Base-by-base conservation (phyloP, 2,329 filamentous ascomycete species). In the Trichoderma endophyticum region DNA sequence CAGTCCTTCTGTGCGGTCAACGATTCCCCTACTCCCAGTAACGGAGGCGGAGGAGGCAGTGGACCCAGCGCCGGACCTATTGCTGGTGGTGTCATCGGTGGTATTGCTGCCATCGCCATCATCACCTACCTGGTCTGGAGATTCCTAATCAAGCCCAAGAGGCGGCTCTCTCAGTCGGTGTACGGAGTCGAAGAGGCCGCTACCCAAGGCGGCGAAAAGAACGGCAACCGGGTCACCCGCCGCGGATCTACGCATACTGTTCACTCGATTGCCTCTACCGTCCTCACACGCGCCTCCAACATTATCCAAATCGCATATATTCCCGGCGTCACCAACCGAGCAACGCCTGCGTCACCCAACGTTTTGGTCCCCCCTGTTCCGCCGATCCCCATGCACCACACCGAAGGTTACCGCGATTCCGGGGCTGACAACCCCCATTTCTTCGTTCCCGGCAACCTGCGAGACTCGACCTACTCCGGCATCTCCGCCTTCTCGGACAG, bases 271-370 rank as follows among this genome's bases (percentile, higher is more conserved):
- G 96, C 96, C 18, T 98, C 95, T 11, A 98, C 95, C 30, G 94
- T 98, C 72, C 88, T 98, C 73, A 98, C 96, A 21, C 91, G 96
- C 74, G 96, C 96, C 63, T 98, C 96, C 78, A 99, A 99, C 84
- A 95, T 99, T 80, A 99, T 99, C 78, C 96, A 98, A 83, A 99
- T 99, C 82, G 96, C 96, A 71, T 99, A 98, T 82, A 98, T 99
- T 75, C 96, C 96, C 15, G 96, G 96, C 73, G 95, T 98, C 77
- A 98, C 94, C 73, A 98, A 98, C 83, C 90, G 95, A 76, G 94
- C 95, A 14, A 91, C 91, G 8, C 92, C 93, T 6, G 91, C 92
- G n/a, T 95, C 94, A 0, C 93, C 93, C 3, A 90, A 90, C 51
- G 84, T 94, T 24, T 88, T 95, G 65, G 92, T 97, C 5, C 94